Base-by-base conservation (phyloP, 2,329 filamentous ascomycete species). In the Penicillium sp. region DNA sequence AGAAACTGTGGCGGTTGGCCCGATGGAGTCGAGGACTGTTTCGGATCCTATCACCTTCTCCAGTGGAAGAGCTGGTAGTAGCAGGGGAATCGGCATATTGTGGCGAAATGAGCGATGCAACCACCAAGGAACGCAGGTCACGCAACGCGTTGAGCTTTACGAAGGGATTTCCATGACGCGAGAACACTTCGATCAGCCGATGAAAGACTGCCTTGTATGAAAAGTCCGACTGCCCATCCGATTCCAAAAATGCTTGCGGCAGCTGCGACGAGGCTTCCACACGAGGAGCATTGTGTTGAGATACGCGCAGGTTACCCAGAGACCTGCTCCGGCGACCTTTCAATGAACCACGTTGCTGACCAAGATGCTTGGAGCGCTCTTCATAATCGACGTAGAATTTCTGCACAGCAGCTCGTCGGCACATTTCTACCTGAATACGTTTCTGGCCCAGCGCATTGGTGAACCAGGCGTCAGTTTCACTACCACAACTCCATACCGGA, bases 381-480 rank as follows among this genome's bases (percentile, higher is more conserved):
- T 75, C 68, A 56, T 69, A 73, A 46, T 74, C 70, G 2, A 67
- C 62, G 38, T 75, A 69, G 57, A 77, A 76, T 42, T 65, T 69
- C 37, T 75, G 71, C 10, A 75, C 68, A 28, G 68, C 66, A 43
- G 73, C 69, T 5, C 72, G 68, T 51, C 71, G 75, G 41, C 69
- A 67, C 72, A 77, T 76, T 43, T 77, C 72, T 16, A 62, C 45
- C 30, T 70, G 67, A 35, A 77, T 70, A 10, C 72, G 80, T 74
- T 61, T 78, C 75, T 66, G 80, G 75, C 83, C 82, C 10, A 79
- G 63, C 6, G 77, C 75, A 54, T 77, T 81, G 61, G 65, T 73
- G 63, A 97, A 94, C 88, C 93, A 97, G 3, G 81, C 81, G 71
- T 97, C 94, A 0, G 93, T 97, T 76, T 99, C 94, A 40, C 91